These are phyloP conservation scores for Lecanicillium sp. DNA, from an alignment of 2,329 filamentous ascomycete species.

Conservation along the genomic window DNA sequence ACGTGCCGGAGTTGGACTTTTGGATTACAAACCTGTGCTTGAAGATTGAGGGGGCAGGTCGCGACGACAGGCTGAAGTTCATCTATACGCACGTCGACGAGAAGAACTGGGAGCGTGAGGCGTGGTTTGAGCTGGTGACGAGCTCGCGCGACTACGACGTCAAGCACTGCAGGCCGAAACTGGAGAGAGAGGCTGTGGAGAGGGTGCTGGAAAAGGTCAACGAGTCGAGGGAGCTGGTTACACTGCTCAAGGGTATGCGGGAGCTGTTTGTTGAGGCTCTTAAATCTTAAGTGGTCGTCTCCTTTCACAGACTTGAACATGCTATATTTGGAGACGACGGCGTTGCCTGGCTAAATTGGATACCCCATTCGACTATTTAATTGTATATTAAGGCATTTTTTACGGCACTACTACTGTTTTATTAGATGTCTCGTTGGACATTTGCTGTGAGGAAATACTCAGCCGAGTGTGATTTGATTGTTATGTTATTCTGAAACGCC, in stretches of 20 bases:
- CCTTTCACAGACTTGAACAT: neutral
- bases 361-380: neutral
- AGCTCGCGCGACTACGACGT: constrained; percentile 79
- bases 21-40: constrained; percentile 90
- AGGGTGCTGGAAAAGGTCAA: constrained; percentile 72
- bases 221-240: constrained; percentile 65
- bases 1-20: constrained; percentile 88
- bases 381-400: too few relatives aligned
- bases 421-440: too few relatives aligned
- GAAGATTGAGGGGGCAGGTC: constrained; percentile 80
- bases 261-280: constrained; percentile 66
- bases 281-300: constrained; percentile 34
- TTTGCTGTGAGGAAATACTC: too few relatives aligned
- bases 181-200: constrained; percentile 72
- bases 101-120: constrained; percentile 79
- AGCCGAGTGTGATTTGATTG: too few relatives aligned
- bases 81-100: constrained; percentile 83
- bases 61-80: constrained; percentile 81
- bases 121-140: constrained; percentile 87
- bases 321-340: neutral
- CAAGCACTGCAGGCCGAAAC: constrained; percentile 69
- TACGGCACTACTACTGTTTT: too few relatives aligned
- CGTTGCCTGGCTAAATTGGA: neutral
- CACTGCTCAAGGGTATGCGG: constrained; percentile 74
- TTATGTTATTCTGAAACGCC: too few relatives aligned